Evolutionary conservation across 805 yeast genomes (phyloP).

Genomic region (Ogataea chonburiensis): DNA sequence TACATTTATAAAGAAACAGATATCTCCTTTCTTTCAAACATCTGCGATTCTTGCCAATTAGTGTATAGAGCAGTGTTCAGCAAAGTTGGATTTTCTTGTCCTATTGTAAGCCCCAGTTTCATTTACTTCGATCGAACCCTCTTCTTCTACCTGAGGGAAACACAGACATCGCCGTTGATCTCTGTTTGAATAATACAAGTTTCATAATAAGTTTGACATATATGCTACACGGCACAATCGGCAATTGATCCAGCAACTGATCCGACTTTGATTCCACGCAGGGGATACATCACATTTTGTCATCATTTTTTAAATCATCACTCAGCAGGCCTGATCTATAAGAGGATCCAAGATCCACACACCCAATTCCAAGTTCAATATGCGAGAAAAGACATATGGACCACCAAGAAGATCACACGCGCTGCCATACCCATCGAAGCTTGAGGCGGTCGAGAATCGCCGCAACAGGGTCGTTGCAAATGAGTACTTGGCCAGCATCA

Average conservation of each 20-base stretch:
- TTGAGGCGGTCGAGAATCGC: slow-evolving; percentile 48
- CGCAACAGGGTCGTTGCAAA: slow-evolving; percentile 41
- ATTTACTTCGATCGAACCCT: slow-evolving; percentile 1
- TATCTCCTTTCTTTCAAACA: slow-evolving; percentile 7
- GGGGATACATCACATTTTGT: slow-evolving; percentile 10
- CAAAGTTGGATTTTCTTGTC: slow-evolving; percentile 2
- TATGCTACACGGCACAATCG: slow-evolving; percentile 11
- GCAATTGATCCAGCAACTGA: slow-evolving; percentile 6
- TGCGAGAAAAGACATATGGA: slow-evolving; percentile 30
- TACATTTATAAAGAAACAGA: slow-evolving; percentile 12
- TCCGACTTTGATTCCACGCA: slow-evolving; percentile 5
- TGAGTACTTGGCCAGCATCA: slow-evolving; percentile 44
- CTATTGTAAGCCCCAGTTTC: slow-evolving; percentile 2
- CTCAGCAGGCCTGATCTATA: slow-evolving; percentile 15
- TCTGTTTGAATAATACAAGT: slow-evolving; percentile 1
- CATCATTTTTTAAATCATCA: slow-evolving; percentile 9
- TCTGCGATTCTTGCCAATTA: slow-evolving; percentile 8
- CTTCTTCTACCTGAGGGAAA: slow-evolving; percentile 7
- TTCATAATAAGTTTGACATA: slow-evolving; percentile 7
- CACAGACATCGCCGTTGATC: slow-evolving; percentile 4
- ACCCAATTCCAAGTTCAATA: slow-evolving; percentile 3
- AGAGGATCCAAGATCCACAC: slow-evolving; percentile 3
- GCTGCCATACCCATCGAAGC: slow-evolving; percentile 38
- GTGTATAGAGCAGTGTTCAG: slow-evolving; percentile 8
- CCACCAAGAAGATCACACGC: slow-evolving; percentile 34